These are phyloP conservation scores for Rhizopus delemar DNA, from an alignment of 371 early-diverging fungal genomes.

Conservation along the genomic window DNA sequence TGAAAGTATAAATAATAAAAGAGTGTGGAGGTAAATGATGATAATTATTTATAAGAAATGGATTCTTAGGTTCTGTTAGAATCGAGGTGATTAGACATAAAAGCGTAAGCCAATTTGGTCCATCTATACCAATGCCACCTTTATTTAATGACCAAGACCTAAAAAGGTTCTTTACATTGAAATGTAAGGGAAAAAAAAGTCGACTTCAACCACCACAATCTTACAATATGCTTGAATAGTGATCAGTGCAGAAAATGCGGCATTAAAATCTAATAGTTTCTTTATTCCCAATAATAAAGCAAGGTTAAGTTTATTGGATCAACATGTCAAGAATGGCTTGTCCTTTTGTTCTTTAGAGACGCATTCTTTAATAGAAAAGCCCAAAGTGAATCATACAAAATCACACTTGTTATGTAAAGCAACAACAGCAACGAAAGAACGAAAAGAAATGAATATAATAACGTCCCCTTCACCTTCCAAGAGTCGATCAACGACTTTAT, in stretches of 20 bases:
- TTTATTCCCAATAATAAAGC: slow-evolving; percentile 59
- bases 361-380: neutral
- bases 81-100: slow-evolving; percentile 56
- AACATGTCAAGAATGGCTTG: slow-evolving; percentile 32
- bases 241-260: slow-evolving; percentile 78
- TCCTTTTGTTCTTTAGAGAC: neutral
- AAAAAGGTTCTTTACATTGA: slow-evolving; percentile 57
- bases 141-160: slow-evolving; percentile 52
- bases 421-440: neutral
- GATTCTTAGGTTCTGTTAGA: slow-evolving; percentile 19
- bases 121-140: slow-evolving; percentile 62
- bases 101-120: slow-evolving; percentile 67
- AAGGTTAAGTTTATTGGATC: slow-evolving; percentile 47
- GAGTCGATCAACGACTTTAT: neutral
- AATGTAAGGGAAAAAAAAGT: slow-evolving; percentile 32
- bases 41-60: neutral
- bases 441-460: too few relatives aligned
- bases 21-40: slow-evolving; percentile 38
- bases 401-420: neutral
- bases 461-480: neutral
- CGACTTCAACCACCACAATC: neutral
- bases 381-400: neutral
- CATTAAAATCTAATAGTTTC: slow-evolving; percentile 69
- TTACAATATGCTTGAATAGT: slow-evolving; percentile 34
- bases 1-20: slow-evolving; percentile 31